phyloP scores from a whole-genome alignment of 2,329 filamentous ascomycete genomes.

The Monosporascus sp. region DNA sequence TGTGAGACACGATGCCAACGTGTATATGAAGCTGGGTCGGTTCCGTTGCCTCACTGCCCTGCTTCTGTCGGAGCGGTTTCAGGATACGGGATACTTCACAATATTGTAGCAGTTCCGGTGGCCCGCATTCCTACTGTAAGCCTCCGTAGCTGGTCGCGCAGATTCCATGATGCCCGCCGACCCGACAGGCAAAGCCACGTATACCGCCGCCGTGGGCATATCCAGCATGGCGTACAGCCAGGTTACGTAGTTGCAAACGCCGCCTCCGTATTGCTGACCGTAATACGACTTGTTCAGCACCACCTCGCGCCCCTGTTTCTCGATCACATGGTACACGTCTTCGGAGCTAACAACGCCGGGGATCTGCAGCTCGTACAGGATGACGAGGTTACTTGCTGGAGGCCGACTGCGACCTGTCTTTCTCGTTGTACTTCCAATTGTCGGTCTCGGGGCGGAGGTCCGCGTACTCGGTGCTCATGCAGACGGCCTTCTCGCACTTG shows the following conservation, averaged over 20 bases:
- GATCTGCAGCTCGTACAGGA: not conserved
- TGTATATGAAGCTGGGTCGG: too few species aligned
- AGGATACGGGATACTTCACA: too few species aligned
- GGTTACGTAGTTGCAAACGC: too few species aligned
- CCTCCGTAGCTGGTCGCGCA: not conserved
- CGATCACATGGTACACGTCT: not conserved
- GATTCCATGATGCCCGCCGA: not conserved
- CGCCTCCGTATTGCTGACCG: not conserved
- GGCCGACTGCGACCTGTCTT: not conserved
- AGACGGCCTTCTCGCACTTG: not conserved
- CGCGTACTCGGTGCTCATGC: not conserved
- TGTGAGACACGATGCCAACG: too few species aligned
- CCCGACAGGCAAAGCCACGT: not conserved
- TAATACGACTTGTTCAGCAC: not conserved
- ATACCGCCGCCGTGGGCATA: not conserved
- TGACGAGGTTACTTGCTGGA: not conserved
- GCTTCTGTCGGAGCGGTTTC: too few species aligned
- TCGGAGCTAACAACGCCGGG: not conserved
- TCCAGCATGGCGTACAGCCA: too few species aligned
- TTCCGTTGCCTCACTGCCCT: too few species aligned
- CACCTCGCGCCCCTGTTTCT: not conserved
- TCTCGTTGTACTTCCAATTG: not conserved
- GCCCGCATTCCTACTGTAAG: not conserved
- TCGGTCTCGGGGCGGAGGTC: not conserved
- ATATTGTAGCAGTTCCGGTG: too few species aligned